A percentile compares a stretch with the other conserved stretches of the same genome.
These are phyloP conservation scores for Apocynum venetum DNA, from an alignment of 257 asterid species.

Conservation along the genomic window DNA sequence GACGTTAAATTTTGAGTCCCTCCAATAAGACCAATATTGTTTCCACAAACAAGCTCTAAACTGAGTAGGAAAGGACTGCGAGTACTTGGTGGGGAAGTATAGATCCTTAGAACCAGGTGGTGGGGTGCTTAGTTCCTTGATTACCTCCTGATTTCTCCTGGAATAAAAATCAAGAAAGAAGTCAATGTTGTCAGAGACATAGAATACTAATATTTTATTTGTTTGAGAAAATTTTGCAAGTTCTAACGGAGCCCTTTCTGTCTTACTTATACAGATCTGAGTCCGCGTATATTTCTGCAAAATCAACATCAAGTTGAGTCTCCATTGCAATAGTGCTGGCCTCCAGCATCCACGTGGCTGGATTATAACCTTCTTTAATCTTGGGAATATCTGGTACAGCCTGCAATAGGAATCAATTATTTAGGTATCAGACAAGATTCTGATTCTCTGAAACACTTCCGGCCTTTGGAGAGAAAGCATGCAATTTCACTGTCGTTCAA, in stretches of 20 bases:
- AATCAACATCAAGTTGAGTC: constrained; percentile 58
- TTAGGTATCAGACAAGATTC: neutral
- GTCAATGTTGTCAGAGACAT: neutral
- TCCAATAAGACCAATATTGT: constrained; percentile 69
- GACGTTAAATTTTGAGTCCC: constrained; percentile 57
- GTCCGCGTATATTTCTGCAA: constrained; percentile 60
- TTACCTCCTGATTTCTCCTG: constrained; percentile 46
- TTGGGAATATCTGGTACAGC: constrained; percentile 62
- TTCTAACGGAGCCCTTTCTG: neutral
- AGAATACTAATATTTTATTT: too few relatives aligned
- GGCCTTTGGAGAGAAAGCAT: too few relatives aligned
- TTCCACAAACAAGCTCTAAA: constrained; percentile 67
- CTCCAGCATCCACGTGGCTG: constrained; percentile 95
- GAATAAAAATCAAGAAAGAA: neutral
- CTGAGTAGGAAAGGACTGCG: constrained; percentile 56
- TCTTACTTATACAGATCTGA: constrained; percentile 54
- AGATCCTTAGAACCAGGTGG: constrained; percentile 38
- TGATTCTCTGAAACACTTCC: too few relatives aligned
- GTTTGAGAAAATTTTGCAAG: neutral
- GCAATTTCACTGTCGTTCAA: too few relatives aligned
- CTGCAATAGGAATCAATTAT: constrained; percentile 25
- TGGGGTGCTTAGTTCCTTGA: constrained; percentile 50
- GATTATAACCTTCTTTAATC: constrained; percentile 67
- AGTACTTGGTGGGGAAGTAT: constrained; percentile 46
- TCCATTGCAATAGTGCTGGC: constrained; percentile 56